Conservation (phyloP, 106 monocot species). For the Allium fistulosum region DNA sequence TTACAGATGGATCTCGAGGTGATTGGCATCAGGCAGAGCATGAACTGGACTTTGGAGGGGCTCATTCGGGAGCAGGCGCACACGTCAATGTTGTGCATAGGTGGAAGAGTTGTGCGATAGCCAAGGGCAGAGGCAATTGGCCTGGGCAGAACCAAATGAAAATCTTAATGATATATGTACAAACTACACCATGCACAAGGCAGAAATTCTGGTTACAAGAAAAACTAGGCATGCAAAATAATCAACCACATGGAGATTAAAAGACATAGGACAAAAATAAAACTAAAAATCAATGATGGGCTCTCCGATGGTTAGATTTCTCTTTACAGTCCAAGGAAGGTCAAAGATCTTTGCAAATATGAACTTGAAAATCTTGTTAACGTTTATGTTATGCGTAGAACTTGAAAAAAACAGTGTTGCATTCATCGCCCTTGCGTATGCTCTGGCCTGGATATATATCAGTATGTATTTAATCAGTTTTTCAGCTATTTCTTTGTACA, state of each 20-base stretch:
- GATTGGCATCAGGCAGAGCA: too few species aligned
- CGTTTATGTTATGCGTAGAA: conserved; percentile 80
- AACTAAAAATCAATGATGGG: conserved; percentile 87
- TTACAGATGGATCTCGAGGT: too few species aligned
- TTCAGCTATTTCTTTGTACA: not conserved
- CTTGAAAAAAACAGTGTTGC: conserved; percentile 95
- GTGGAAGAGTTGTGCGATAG: too few species aligned
- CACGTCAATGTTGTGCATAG: too few species aligned
- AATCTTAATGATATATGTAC: too few species aligned
- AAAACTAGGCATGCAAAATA: not conserved
- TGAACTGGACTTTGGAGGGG: too few species aligned
- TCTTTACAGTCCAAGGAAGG: conserved; percentile 78
- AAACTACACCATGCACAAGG: not conserved
- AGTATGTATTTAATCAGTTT: not conserved
- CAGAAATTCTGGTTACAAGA: not conserved
- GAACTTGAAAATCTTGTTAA: conserved; percentile 99
- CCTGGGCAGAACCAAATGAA: too few species aligned
- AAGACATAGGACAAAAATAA: too few species aligned
- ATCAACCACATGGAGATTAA: too few species aligned
- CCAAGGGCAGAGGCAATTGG: too few species aligned
- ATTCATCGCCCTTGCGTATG: conserved; percentile 78
- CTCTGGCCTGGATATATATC: conserved; percentile 57
- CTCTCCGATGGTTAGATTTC: conserved; percentile 88
- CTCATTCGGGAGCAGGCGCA: too few species aligned
- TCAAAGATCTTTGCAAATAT: conserved; percentile 83